Conservation (phyloP, 2,329 filamentous ascomycete species). For the Botrytis hyacinthi region DNA sequence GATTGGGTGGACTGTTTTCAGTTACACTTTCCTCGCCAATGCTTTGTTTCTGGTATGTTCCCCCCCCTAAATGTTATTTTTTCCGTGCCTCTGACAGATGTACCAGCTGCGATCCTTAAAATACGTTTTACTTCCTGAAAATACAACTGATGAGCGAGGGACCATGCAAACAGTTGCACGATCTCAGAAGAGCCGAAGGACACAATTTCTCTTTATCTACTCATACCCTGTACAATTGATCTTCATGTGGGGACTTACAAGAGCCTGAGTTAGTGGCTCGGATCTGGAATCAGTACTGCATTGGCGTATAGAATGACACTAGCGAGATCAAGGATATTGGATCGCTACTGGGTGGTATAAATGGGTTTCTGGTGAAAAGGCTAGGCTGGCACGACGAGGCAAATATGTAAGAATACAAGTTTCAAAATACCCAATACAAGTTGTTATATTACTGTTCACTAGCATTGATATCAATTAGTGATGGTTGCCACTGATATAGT, state of each 20-base stretch:
- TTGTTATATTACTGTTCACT: neutral
- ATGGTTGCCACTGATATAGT: neutral
- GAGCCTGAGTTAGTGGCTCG: slow-evolving; percentile 24
- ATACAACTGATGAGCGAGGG: slow-evolving; percentile 58
- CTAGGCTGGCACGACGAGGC: neutral
- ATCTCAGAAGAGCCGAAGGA: slow-evolving; percentile 81
- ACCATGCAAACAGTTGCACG: slow-evolving; percentile 71
- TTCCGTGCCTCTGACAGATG: neutral
- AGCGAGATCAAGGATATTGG: slow-evolving; percentile 3
- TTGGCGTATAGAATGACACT: slow-evolving; percentile 5
- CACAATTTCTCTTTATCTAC: slow-evolving; percentile 91
- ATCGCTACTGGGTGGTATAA: neutral
- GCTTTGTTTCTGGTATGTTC: slow-evolving; percentile 86
- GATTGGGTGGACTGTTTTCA: slow-evolving; percentile 84
- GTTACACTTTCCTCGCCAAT: slow-evolving; percentile 91
- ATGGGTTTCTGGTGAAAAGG: neutral
- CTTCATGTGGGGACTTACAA: slow-evolving; percentile 82
- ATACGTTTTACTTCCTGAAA: slow-evolving; percentile 92
- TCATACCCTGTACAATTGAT: slow-evolving; percentile 90
- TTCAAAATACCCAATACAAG: slow-evolving; percentile 16
- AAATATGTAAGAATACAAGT: slow-evolving; percentile 11
- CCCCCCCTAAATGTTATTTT: neutral
- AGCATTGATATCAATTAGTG: neutral
- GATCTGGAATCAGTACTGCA: slow-evolving; percentile 1
- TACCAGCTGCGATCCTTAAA: slow-evolving; percentile 83